Percentiles rank a stretch among this genome's conserved stretches.
Conservation (phyloP, 768 basidiomycete genomes). For the Sporobolomyces pararoseus region DNA sequence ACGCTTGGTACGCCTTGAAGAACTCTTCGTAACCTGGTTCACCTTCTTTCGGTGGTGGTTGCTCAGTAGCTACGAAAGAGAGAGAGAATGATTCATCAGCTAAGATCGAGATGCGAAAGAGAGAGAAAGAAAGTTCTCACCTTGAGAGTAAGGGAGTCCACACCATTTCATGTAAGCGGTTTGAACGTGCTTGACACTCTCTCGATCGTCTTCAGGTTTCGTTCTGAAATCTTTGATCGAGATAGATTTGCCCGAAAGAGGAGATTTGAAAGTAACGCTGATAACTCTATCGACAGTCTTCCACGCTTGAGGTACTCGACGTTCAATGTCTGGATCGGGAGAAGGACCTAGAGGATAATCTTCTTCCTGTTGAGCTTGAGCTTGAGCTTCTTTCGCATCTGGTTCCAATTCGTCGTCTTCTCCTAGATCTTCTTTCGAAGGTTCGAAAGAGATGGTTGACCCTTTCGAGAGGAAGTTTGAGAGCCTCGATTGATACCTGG, state of each 20-base stretch:
- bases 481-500: slow-evolving; percentile 27
- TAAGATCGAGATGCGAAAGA: neutral
- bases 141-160: slow-evolving; percentile 69
- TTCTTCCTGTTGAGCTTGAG: neutral
- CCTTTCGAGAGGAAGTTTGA: slow-evolving; percentile 42
- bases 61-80: slow-evolving; percentile 17
- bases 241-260: neutral
- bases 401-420: slow-evolving; percentile 37
- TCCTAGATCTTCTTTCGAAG: slow-evolving; percentile 34
- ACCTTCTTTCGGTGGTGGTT: slow-evolving; percentile 50
- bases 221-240: slow-evolving; percentile 56
- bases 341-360: slow-evolving; percentile 51
- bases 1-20: slow-evolving; percentile 63
- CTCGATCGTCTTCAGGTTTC: slow-evolving; percentile 56
- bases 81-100: neutral
- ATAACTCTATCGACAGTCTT: slow-evolving; percentile 87
- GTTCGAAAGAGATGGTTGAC: slow-evolving; percentile 36
- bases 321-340: slow-evolving; percentile 62
- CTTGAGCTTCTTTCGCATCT: slow-evolving; percentile 12
- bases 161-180: slow-evolving; percentile 92
- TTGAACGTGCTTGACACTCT: slow-evolving; percentile 62
- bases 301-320: slow-evolving; percentile 66
- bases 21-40: slow-evolving; percentile 61
- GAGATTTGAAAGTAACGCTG: slow-evolving; percentile 56
- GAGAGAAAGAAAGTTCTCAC: neutral